These are phyloP conservation scores for Boletus bicolor DNA, from an alignment of 768 basidiomycete species.

Conservation along the genomic window DNA sequence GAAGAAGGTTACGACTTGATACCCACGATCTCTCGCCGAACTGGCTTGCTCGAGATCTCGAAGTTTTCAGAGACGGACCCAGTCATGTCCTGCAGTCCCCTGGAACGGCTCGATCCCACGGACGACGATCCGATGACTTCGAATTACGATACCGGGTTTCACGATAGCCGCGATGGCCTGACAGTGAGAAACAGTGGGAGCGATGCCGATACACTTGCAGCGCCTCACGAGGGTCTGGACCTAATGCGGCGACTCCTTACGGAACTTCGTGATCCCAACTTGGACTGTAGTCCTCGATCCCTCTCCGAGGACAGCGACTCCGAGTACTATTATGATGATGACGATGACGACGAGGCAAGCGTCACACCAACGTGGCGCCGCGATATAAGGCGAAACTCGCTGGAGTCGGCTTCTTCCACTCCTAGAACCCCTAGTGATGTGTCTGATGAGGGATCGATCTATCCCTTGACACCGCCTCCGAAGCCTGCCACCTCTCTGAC, in stretches of 20 bases:
- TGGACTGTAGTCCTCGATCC: constrained; percentile 4
- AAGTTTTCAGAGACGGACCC: background rate
- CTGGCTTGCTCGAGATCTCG: background rate
- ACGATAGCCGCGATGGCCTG: background rate
- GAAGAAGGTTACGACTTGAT: background rate
- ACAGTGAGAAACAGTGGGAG: background rate
- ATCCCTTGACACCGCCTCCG: constrained; percentile 5
- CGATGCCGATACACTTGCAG: background rate
- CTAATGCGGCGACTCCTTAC: constrained; percentile 15
- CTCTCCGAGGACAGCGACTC: constrained; percentile 8
- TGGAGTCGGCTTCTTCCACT: background rate
- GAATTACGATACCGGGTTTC: background rate
- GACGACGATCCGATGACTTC: background rate
- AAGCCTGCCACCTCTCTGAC: background rate
- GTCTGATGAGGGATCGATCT: constrained; percentile 3
- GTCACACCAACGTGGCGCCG: background rate
- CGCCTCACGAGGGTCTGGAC: background rate
- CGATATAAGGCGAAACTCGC: background rate
- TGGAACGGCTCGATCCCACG: background rate
- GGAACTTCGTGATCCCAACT: constrained; percentile 12
- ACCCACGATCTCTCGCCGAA: background rate
- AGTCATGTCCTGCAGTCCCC: background rate
- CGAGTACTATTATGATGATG: background rate
- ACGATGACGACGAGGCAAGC: background rate
- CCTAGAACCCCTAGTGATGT: background rate